These are phyloP conservation scores for Blastobotrys americana DNA, from an alignment of 805 yeast genomes.

Conservation along the genomic window DNA sequence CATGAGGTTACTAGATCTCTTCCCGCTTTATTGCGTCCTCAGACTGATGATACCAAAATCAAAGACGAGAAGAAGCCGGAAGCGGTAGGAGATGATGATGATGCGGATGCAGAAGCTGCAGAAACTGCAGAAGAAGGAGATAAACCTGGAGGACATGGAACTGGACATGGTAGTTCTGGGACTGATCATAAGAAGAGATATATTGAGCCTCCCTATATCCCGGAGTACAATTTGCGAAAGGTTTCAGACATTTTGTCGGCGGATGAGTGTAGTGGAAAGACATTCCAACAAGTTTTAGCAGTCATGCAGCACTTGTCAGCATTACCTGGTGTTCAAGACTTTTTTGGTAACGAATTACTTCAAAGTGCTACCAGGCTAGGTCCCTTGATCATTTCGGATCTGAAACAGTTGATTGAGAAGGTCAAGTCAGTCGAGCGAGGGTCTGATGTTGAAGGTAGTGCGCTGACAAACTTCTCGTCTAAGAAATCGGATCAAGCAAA, in stretches of 20 bases:
- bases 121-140: constrained; percentile 80
- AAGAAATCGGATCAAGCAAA: constrained; percentile 85
- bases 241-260: constrained; percentile 64
- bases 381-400: constrained; percentile 45
- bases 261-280: constrained; percentile 76
- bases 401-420: constrained; percentile 43
- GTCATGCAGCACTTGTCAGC: constrained; percentile 70
- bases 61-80: constrained; percentile 28
- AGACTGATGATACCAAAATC: constrained; percentile 30
- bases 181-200: constrained; percentile 22
- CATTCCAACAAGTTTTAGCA: constrained; percentile 76
- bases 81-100: constrained; percentile 6
- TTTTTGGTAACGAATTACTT: constrained; percentile 63
- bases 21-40: constrained; percentile 44
- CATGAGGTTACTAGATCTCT: constrained; percentile 74
- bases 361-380: constrained; percentile 57
- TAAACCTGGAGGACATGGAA: constrained; percentile 24
- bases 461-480: constrained; percentile 62
- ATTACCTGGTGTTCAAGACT: constrained; percentile 51
- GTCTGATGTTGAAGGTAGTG: constrained; percentile 45
- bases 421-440: constrained; percentile 35
- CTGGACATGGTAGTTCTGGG: constrained; percentile 18
- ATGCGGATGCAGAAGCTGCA: constrained; percentile 51
- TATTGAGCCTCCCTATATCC: constrained; percentile 48
- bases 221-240: constrained; percentile 51